Evolutionary conservation across 148 eudicot species (phyloP).

Genomic region (Bassia scoparia): DNA sequence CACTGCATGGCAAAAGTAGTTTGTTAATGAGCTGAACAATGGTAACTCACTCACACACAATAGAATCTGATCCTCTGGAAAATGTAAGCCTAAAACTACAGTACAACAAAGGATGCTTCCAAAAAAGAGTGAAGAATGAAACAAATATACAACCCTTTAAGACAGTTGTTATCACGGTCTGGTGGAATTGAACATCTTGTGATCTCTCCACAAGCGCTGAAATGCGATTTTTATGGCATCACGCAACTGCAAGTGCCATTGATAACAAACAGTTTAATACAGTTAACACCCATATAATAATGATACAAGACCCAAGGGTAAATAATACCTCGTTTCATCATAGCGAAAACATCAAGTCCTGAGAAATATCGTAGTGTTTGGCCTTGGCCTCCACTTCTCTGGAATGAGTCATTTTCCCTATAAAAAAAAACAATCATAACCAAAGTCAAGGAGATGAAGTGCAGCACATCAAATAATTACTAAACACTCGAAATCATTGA

Average conservation of each 20-base stretch:
- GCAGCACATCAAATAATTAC: neutral
- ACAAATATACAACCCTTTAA: constrained; percentile 56
- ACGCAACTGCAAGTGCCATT: constrained; percentile 22
- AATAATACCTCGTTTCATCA: constrained; percentile 53
- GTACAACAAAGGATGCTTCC: too few relatives aligned
- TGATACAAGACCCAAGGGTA: too few relatives aligned
- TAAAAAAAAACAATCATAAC: neutral
- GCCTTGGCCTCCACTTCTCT: constrained; percentile 34
- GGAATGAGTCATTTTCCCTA: constrained; percentile 46
- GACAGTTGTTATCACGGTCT: constrained; percentile 42
- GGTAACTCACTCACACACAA: neutral
- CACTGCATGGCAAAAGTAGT: constrained; percentile 35
- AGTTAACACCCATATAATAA: too few relatives aligned
- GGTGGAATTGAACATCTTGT: constrained; percentile 56
- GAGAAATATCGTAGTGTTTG: constrained; percentile 46
- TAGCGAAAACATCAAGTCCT: constrained; percentile 55
- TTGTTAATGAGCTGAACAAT: neutral
- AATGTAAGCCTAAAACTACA: neutral
- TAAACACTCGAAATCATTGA: neutral
- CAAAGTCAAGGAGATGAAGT: neutral
- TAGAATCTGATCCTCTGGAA: too few relatives aligned
- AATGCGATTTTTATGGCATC: constrained; percentile 53
- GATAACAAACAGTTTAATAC: constrained; percentile 2
- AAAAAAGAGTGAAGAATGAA: neutral
- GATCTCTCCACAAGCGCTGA: constrained; percentile 76